phyloP scores from a whole-genome alignment of 345 rosid genomes.

The Theobroma cacao region DNA sequence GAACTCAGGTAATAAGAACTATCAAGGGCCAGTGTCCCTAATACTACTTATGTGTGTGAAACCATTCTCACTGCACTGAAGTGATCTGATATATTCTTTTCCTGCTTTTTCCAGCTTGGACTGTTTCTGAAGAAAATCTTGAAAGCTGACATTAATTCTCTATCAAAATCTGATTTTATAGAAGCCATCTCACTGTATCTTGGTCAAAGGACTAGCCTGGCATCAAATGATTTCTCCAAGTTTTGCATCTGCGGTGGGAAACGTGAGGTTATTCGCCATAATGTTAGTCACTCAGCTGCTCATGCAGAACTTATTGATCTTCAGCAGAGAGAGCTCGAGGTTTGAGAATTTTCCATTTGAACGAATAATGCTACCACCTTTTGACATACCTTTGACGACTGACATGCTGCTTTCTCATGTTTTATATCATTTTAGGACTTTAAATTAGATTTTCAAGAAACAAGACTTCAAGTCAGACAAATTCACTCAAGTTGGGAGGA shows the following conservation, averaged over 20 bases:
- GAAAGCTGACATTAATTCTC: conserved; percentile 56
- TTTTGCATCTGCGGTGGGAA: conserved; percentile 80
- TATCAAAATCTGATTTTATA: conserved; percentile 60
- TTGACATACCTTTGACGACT: neutral
- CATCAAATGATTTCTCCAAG: conserved; percentile 66
- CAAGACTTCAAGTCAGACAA: conserved; percentile 53
- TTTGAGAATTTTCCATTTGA: conserved; percentile 17
- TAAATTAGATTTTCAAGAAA: conserved; percentile 44
- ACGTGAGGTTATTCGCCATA: conserved; percentile 32
- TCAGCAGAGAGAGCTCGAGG: conserved; percentile 75
- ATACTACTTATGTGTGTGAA: neutral
- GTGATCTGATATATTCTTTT: neutral
- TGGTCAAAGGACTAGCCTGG: conserved; percentile 49
- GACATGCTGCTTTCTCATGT: neutral
- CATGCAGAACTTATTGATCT: conserved; percentile 40
- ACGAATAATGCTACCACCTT: neutral
- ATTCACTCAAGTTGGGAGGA: conserved; percentile 68
- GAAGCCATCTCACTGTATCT: conserved; percentile 81
- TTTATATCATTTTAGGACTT: conserved; percentile 47
- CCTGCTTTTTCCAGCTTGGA: conserved; percentile 44
- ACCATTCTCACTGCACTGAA: neutral
- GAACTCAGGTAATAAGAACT: conserved; percentile 58
- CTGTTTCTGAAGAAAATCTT: conserved; percentile 67
- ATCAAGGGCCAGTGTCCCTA: neutral
- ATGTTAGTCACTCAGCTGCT: conserved; percentile 24